Evolutionary conservation across 768 basidiomycete genomes (phyloP), one percentile per base, ranked within the genome.

Genomic region (Kwoniella shandongensis): DNA sequence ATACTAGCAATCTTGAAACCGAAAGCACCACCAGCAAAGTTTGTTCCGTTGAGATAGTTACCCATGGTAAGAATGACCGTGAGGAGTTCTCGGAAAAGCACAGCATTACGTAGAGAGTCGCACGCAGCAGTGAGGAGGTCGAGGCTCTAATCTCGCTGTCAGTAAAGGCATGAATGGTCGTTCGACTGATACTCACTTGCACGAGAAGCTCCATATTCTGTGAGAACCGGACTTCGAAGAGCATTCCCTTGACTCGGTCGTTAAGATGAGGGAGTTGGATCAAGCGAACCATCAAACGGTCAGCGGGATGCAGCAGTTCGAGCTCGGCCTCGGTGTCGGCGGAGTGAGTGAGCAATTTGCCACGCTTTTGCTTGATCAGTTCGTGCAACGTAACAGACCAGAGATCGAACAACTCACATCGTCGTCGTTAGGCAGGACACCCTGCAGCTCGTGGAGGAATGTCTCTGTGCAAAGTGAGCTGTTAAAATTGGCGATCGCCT

Each of bases 1-100:
- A 99, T 93, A 76, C 92, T 94, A 78, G 90, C 91, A 50, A 98
- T 85, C 69, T 88, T 85, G 83, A 99, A 99, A 57, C 94, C 94
- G 67, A 89, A 94, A 1, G 96, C 96, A 29, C 93, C 93, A 53
- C 94, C 94, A 75, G 94, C 96, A 67, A 91, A 83, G 51, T 93
- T 91, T 51, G 91, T 88, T 5, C 92, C 91, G 73, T 99, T 99
- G 87, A 98, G 92, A 76, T 91, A 99, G 75, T 99, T 99, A 40
- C 94, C 94, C 65, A 99, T 84, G 66, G 93, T 82, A 13, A 99
- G 85, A 63, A 98, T 96, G 39, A 99, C 83, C 87, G 87, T 91
- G 49, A 97, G 83, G 27, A 98, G 79, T 73, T 93, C 87, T 67
- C 91, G 91, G 80, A 99, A 96, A 39, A 83, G 80, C 66, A 83